phyloP scores from a whole-genome alignment of 2,329 filamentous ascomycete species.

The Fusarium pseudocircinatum region DNA sequence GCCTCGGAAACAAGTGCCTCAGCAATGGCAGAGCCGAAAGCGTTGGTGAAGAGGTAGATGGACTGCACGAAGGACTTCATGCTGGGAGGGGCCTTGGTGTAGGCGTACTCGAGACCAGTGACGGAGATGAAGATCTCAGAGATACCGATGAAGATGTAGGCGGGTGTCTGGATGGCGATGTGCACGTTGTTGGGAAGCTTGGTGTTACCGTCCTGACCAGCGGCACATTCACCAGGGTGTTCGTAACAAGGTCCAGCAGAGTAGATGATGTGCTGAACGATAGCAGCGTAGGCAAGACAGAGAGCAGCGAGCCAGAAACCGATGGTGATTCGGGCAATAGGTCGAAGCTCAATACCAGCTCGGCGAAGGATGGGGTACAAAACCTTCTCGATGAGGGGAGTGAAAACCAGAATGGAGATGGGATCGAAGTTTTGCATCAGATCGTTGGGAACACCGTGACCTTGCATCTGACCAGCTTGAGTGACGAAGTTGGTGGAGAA shows the following conservation, averaged over 20 bases:
- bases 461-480: slow-evolving; percentile 65
- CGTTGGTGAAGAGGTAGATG: slow-evolving; percentile 69
- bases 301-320: slow-evolving; percentile 67
- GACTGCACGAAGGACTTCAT: slow-evolving; percentile 72
- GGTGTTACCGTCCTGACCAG: slow-evolving; percentile 44
- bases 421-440: slow-evolving; percentile 75
- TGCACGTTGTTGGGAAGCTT: slow-evolving; percentile 57
- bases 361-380: slow-evolving; percentile 70
- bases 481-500: slow-evolving; percentile 74
- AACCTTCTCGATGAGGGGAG: slow-evolving; percentile 68
- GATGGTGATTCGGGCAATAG: slow-evolving; percentile 71
- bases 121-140: slow-evolving; percentile 73
- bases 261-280: slow-evolving; percentile 71
- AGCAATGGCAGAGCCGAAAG: slow-evolving; percentile 67
- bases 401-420: slow-evolving; percentile 72
- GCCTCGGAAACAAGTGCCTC: slow-evolving; percentile 68
- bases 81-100: slow-evolving; percentile 75
- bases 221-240: slow-evolving; percentile 52
- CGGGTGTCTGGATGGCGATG: slow-evolving; percentile 64
- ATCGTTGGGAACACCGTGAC: slow-evolving; percentile 75
- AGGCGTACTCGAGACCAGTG: slow-evolving; percentile 77
- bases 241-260: slow-evolving; percentile 60
- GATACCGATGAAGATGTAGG: slow-evolving; percentile 66
- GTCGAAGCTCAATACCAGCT: slow-evolving; percentile 67
- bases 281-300: slow-evolving; percentile 67